Percentiles rank a stretch among this genome's conserved stretches.
phyloP scores from a whole-genome alignment of 805 yeast genomes.

The Komagataella pseudopastoris region DNA sequence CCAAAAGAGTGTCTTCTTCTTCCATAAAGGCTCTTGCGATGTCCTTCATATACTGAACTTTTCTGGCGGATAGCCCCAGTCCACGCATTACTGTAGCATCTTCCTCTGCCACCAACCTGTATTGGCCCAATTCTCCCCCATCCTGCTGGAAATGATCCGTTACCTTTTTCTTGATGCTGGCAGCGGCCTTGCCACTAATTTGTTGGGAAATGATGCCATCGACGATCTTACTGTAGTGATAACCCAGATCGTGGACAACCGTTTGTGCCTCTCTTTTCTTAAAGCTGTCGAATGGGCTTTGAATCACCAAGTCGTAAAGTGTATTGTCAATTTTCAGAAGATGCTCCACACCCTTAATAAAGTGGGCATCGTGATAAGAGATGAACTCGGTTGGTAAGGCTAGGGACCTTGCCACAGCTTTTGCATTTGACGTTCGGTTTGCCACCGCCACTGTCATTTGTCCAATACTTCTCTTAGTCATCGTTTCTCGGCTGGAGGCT shows the following conservation, averaged over 20 bases:
- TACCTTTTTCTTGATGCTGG: constrained; percentile 41
- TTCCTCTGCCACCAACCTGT: constrained; percentile 27
- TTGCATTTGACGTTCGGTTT: background rate
- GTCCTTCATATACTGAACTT: constrained; percentile 47
- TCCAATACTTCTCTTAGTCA: background rate
- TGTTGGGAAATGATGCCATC: constrained; percentile 56
- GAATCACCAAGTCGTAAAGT: constrained; percentile 5
- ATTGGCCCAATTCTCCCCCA: constrained; percentile 30
- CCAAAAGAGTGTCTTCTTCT: constrained; percentile 11
- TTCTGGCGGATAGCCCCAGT: constrained; percentile 59
- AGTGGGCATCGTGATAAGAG: constrained; percentile 8
- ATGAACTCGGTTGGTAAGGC: constrained; percentile 5
- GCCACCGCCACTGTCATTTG: background rate
- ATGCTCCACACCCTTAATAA: constrained; percentile 11
- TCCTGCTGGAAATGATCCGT: constrained; percentile 17
- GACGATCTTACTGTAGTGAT: constrained; percentile 27
- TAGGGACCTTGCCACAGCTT: background rate
- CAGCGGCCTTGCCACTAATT: constrained; percentile 72
- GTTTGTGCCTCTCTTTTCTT: background rate
- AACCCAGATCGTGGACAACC: constrained; percentile 6
- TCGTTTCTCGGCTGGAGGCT: background rate
- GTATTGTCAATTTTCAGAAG: constrained; percentile 13
- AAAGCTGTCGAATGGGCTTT: constrained; percentile 5
- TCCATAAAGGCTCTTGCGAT: constrained; percentile 37
- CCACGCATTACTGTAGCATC: constrained; percentile 35